Base-by-base conservation (phyloP, 768 basidiomycete genomes). In the Amanita exitialis region DNA sequence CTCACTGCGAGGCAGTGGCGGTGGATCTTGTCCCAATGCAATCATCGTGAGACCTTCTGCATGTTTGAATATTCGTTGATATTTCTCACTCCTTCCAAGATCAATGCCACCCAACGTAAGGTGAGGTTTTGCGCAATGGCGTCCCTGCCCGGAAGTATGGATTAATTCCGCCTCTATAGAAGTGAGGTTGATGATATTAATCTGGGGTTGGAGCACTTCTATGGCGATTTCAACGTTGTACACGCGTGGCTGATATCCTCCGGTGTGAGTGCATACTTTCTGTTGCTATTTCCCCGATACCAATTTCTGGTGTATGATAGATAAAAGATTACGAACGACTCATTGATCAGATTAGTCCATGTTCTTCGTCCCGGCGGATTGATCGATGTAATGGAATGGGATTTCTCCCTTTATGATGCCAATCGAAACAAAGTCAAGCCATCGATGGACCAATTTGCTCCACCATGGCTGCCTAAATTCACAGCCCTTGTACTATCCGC, bases 101-200 rank as follows among this genome's bases (percentile, higher is more conserved):
- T 61, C 70, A 30, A 81, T 88, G 77, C 86, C 85, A 34, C 68
- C 68, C 37, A 89, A 90, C 61, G 77, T 78, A 64, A 79, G 85
- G 83, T 86, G 51, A 53, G 55, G 52, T 10, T 52, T 20, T 12
- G 25, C 15, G 25, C 18, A 39, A 5, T 30, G 16, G 20, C 16
- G 5, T 50, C 20, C 18, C 27, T 43, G 10, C 25, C 25, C 10
- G 32, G 20, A 50, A 34, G n/a, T 6, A 28, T 39, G 34, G 15
- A 23, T 2, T 21, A 28, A 44, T 41, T 46, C 53, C 25, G 32
- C 45, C 54, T 46, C 47, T 59, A 25, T 55, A 89, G 86, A 70
- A 86, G 82, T 58, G 87, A 90, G 63, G 76, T 89, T 6, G 88
- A 90, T 61, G 88, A 90, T 61, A 80, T 90, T 61, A 90, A 90